phyloP scores from a whole-genome alignment of 2,329 filamentous ascomycete genomes.

The Venturia nashicola region DNA sequence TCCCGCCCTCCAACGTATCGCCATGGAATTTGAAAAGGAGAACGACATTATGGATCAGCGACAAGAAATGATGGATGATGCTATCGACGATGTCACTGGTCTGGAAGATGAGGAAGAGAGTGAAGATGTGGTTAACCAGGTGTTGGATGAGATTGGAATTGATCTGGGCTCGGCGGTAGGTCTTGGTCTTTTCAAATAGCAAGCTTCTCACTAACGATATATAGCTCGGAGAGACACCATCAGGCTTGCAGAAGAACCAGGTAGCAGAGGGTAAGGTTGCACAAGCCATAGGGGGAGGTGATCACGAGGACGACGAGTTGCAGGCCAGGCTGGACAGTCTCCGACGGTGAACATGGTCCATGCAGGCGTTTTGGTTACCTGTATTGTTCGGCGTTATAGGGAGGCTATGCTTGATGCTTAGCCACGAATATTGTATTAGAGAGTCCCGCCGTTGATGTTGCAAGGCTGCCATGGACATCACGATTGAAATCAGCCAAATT shows the following conservation, averaged over 20 bases:
- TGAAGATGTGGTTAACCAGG: conserved; percentile 92
- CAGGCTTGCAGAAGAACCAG: conserved; percentile 62
- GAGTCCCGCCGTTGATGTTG: not conserved
- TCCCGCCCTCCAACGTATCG: conserved; percentile 85
- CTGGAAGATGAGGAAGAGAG: conserved; percentile 86
- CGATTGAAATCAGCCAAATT: not conserved
- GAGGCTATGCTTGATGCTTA: not conserved
- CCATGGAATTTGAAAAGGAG: conserved; percentile 97
- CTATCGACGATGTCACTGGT: conserved; percentile 92
- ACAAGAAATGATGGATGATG: conserved; percentile 99
- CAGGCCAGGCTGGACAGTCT: conserved; percentile 88
- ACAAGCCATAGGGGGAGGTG: conserved; percentile 65
- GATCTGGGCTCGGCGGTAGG: conserved; percentile 81
- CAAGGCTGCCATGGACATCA: not conserved
- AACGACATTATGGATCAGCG: conserved; percentile 99
- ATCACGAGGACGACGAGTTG: conserved; percentile 68
- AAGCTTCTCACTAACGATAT: conserved; percentile 14
- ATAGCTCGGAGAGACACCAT: conserved; percentile 84
- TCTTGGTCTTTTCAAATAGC: conserved; percentile 14
- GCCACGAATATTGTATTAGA: not conserved
- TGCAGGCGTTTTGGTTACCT: not conserved
- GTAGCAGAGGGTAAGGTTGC: conserved; percentile 69
- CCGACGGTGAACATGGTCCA: not conserved
- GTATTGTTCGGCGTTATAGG: not conserved
- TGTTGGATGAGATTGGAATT: conserved; percentile 91